A percentile compares a stretch with the other conserved stretches of the same genome.
phyloP scores from a whole-genome alignment of 129 eudicot genomes.

The Scalesia atractyloides region DNA sequence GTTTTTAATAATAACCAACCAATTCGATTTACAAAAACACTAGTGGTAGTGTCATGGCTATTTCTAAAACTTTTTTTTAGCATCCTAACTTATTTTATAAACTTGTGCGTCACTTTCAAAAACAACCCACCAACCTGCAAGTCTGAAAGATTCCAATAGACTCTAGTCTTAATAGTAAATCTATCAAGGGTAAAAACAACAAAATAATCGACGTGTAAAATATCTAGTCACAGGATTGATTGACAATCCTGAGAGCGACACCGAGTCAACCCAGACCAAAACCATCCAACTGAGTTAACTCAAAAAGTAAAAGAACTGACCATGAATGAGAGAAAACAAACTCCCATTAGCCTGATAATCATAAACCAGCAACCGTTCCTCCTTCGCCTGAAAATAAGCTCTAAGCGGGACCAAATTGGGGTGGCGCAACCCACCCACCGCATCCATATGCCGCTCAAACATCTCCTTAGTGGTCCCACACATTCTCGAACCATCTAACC shows the following conservation, averaged over 20 bases:
- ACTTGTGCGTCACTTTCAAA: slow-evolving; percentile 15
- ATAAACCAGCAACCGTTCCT: slow-evolving; percentile 73
- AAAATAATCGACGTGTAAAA: background rate
- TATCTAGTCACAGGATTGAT: background rate
- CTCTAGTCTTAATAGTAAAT: slow-evolving; percentile 1
- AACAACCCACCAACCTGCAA: slow-evolving; percentile 30
- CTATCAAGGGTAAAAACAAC: background rate
- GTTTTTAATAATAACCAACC: too few species aligned
- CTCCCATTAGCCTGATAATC: slow-evolving; percentile 93
- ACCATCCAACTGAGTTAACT: too few species aligned
- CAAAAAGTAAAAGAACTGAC: slow-evolving; percentile 29
- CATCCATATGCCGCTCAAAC: slow-evolving; percentile 74
- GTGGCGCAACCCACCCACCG: slow-evolving; percentile 82
- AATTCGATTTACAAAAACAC: too few species aligned
- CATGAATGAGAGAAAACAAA: slow-evolving; percentile 73
- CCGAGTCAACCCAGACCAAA: slow-evolving; percentile 11
- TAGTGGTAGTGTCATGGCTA: too few species aligned
- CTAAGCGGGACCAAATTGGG: slow-evolving; percentile 80
- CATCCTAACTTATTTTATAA: background rate
- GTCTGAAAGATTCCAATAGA: slow-evolving; percentile 29
- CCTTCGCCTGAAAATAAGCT: slow-evolving; percentile 78
- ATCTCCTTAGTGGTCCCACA: slow-evolving; percentile 52
- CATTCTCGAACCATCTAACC: slow-evolving; percentile 63
- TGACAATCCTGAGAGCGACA: too few species aligned
- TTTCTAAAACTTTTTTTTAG: too few species aligned